Evolutionary conservation across 345 rosid genomes (phyloP).

Genomic region (Eucalyptus regnans): DNA sequence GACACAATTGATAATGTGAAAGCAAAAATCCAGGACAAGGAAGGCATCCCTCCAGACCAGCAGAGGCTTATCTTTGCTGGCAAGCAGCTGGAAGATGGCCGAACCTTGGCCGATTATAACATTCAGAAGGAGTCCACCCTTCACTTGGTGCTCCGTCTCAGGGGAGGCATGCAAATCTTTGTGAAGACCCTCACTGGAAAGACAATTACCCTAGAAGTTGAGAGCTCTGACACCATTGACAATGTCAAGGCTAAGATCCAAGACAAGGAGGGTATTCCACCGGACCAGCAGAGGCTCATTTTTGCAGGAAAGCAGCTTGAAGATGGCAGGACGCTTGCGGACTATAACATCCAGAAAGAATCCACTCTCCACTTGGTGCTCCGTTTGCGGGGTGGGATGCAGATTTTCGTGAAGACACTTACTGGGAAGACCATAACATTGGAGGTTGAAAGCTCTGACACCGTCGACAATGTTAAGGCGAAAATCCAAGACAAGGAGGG

Average conservation of each 20-base stretch:
- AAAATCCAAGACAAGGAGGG: neutral
- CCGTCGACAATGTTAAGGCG: neutral
- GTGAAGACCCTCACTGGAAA: conserved; percentile 2
- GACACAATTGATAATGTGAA: neutral
- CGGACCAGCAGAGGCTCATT: conserved; percentile 3
- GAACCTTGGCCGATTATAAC: neutral
- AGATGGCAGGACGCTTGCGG: conserved; percentile 1
- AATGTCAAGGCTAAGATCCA: conserved; percentile 6
- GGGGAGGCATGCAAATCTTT: neutral
- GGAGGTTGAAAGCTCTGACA: neutral
- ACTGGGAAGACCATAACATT: neutral
- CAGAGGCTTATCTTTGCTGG: neutral
- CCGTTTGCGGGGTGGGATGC: neutral
- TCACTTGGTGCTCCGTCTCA: neutral
- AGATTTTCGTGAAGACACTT: neutral
- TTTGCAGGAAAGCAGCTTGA: conserved; percentile 8
- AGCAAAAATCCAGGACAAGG: neutral
- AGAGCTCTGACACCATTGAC: conserved; percentile 1
- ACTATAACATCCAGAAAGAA: conserved; percentile 6
- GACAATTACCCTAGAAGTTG: conserved; percentile 5
- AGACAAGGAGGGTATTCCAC: conserved; percentile 5
- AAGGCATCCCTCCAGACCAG: neutral
- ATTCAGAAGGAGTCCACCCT: neutral
- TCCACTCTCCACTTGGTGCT: conserved; percentile 7
- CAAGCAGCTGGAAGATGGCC: neutral